Evolutionary conservation across 768 basidiomycete genomes (phyloP), one percentile per base, ranked within the genome.

Genomic region (Termitomyces sp.): DNA sequence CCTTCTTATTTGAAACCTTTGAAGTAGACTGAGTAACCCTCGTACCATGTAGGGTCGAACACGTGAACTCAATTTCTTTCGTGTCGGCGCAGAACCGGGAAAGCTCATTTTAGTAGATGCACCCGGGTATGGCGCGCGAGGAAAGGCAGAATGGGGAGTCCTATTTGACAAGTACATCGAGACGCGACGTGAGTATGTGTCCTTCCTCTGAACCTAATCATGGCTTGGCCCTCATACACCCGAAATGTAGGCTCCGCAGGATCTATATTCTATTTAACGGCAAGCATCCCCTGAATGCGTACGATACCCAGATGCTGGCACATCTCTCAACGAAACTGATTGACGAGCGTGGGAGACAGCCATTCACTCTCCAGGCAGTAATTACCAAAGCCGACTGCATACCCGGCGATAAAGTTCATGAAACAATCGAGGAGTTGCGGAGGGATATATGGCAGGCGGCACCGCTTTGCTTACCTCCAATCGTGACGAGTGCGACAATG

Each of bases 111-210:
- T 93, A 3, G 90, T 93, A 11, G 91, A 93, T 65, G 81, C 90
- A 13, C 91, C 91, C 3, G 91, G 91, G 16, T 93, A 93, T 68
- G 91, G 91, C 50, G 72, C 78, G 9, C 78, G 88, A 55, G 90
- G 91, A 13, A 79, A 88, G 45, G 77, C 79, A 36, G 88, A 90
- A 70, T 93, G 90, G 90, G 90, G 91, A 1, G 68, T 73, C 30
- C 63, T 89, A 4, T 91, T 92, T 68, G 76, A 88, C 55, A 71
- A 80, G 44, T 93, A 91, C 65, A 61, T 90, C 15, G 67, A 77
- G 55, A 81, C 73, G 41, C 83, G 90, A 18, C 70, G 81, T 65
- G 76, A 85, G 89, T 91, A 63, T 59, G 86, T 75, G 16, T 45
- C 20, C 27, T 42, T 31, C n/a, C 11, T 8, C 27, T 2, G 12